Percentiles rank a stretch among this genome's conserved stretches.
Conservation (phyloP, 805 yeast genomes). For the Teunomyces lycoperdinae region DNA sequence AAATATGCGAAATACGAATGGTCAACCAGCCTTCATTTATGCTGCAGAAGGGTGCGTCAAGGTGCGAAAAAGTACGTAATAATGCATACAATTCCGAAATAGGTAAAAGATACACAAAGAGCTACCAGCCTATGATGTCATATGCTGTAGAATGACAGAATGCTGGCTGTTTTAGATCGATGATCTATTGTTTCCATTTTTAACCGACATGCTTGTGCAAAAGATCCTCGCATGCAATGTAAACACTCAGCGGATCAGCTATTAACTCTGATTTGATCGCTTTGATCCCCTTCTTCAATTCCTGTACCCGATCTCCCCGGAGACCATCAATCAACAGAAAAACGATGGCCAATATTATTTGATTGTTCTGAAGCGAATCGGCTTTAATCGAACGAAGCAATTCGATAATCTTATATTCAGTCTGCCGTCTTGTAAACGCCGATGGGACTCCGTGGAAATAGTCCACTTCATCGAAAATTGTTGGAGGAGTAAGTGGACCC, state of each 20-base stretch:
- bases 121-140: not conserved
- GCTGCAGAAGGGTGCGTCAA: too few relatives aligned
- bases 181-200: not conserved
- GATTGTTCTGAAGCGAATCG: not conserved
- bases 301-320: not conserved
- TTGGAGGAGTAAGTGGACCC: conserved; percentile 5
- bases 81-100: conserved; percentile 9
- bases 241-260: conserved; percentile 8
- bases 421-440: conserved; percentile 30
- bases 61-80: not conserved
- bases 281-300: not conserved
- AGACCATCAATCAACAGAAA: not conserved
- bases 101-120: conserved; percentile 12
- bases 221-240: conserved; percentile 10
- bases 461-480: not conserved
- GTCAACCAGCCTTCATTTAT: not conserved
- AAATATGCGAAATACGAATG: not conserved
- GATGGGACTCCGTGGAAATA: conserved; percentile 9
- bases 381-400: conserved; percentile 1
- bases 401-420: conserved; percentile 29
- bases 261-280: not conserved
- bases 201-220: not conserved
- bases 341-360: not conserved
- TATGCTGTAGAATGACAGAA: not conserved
- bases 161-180: not conserved